Evolutionary conservation across 768 basidiomycete species (phyloP), one percentile per base, ranked within the genome.

Genomic region (Suillus subalutaceus): DNA sequence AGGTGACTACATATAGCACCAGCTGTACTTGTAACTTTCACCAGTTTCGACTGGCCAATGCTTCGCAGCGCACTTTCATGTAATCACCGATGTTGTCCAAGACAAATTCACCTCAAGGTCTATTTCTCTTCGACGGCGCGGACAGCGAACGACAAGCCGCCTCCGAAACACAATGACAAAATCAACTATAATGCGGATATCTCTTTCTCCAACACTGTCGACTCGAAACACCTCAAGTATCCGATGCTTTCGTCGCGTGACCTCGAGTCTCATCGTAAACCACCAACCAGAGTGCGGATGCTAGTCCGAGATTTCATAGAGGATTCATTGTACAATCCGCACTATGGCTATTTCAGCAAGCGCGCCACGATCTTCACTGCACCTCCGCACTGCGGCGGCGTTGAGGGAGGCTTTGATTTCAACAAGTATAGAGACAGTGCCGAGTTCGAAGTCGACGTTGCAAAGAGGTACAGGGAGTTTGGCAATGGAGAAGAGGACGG

Each of bases 291-390:
- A 63, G 96, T 96, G 64, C 94, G 92, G 78, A 96, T 98, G 94
- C 89, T 99, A 43, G 89, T 90, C 56, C 88, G 97, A 69, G 97
- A 99, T 80, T 99, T 92, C 75, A 95, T 99, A 67, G 95, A 99
- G 73, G 97, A 99, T 75, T 90, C 93, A 9, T 79, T 99, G 44
- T 99, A 99, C 81, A 99, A 99, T 76, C 96, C 95, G 4, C 81
- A 96, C 77, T 99, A 99, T 74, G 97, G 97, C 44, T 99, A 99
- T 79, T 99, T 99, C 76, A 89, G 94, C 38, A 91, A 92, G 72
- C 92, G 95, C 72, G 97, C 93, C 2, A 91, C 88, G 55, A 99
- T 99, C 69, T 94, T 97, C 76, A 88, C 89, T 46, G 82, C 87
- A 2, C 81, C 86, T 18, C 55, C 82, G 86, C 40, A 77, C 75